Conservation (phyloP, 2,329 filamentous ascomycete species). For the Neopestalotiopsis sp. region DNA sequence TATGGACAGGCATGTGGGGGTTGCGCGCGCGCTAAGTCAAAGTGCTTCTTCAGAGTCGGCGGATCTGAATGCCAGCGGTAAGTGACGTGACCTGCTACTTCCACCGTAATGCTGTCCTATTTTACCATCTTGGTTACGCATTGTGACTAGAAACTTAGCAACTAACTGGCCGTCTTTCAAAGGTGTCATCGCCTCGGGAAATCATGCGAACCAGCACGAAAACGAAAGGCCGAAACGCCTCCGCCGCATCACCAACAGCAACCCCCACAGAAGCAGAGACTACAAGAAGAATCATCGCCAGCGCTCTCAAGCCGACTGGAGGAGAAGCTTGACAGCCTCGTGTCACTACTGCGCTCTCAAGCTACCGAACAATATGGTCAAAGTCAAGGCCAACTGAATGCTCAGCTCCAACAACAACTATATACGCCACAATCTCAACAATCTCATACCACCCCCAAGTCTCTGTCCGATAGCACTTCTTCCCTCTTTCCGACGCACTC, state of each 20-base stretch:
- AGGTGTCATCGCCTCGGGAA: background rate
- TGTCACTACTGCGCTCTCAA: conserved; percentile 34
- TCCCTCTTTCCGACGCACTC: background rate
- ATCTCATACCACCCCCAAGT: conserved; percentile 8
- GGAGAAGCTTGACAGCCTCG: conserved; percentile 36
- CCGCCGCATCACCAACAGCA: background rate
- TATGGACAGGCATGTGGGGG: no score
- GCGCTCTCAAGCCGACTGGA: conserved; percentile 25
- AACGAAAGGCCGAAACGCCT: conserved; percentile 1
- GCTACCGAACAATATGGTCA: conserved; percentile 23
- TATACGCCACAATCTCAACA: no score
- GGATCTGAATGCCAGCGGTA: no score
- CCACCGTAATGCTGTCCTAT: background rate
- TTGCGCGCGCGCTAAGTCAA: no score
- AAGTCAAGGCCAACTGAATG: conserved; percentile 22
- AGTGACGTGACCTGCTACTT: background rate
- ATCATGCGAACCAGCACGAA: background rate
- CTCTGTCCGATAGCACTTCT: conserved; percentile 3
- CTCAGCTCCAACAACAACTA: no score
- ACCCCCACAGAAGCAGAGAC: background rate
- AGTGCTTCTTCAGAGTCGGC: no score
- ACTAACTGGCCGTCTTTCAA: background rate
- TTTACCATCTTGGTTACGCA: no score
- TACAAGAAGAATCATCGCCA: background rate
- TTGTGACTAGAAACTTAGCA: no score